Evolutionary conservation across 1,139 yeast genomes (phyloP), one percentile per base, ranked within the genome.

Genomic region (Pneumocystis sp.): DNA sequence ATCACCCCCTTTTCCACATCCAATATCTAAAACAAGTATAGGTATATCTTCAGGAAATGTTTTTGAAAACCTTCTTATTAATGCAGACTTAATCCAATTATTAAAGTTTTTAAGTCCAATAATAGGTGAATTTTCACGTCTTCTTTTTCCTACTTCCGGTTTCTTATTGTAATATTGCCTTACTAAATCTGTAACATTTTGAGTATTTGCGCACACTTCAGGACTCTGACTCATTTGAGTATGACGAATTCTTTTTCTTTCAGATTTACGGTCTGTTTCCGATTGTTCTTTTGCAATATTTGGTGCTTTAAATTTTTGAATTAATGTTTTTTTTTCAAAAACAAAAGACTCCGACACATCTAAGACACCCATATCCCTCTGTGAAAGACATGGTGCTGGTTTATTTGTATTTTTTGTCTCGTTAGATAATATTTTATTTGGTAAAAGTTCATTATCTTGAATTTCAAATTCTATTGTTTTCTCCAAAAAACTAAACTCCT

Each of bases 1-100:
- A 76, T 93, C 99, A 25, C 99, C 99, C 62, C 99, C 99, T 75
- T 93, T 95, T 19, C 99, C 99, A 76, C 98, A 93, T 31, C 97
- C 96, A 65, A 93, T 76, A 73, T 93, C 99, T 57, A 93, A 77
- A 0, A 87, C 89, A 19, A 80, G 79, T 44, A 82, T 82, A 8
- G 66, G 65, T 50, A 50, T 25, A 25, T 50, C 29, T 17, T 25
- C 12, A 15, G 57, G 57, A 50, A 50, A 50, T 6, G 15, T 29
- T 7, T 50, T 50, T 1, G 85, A 83, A 74, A 80, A 85, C 70
- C 85, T 85, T 65, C 87, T 86, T 65, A 93, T 83, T n/a, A 93
- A 77, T 71, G 90, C 87, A 72, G 89, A 87, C 74, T 93, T 93
- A 72, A 93, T 86, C 69, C 93, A 89, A 73, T 93, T 95, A 75